phyloP scores from a whole-genome alignment of 2,329 filamentous ascomycete genomes.

The Albifimbria verrucaria region DNA sequence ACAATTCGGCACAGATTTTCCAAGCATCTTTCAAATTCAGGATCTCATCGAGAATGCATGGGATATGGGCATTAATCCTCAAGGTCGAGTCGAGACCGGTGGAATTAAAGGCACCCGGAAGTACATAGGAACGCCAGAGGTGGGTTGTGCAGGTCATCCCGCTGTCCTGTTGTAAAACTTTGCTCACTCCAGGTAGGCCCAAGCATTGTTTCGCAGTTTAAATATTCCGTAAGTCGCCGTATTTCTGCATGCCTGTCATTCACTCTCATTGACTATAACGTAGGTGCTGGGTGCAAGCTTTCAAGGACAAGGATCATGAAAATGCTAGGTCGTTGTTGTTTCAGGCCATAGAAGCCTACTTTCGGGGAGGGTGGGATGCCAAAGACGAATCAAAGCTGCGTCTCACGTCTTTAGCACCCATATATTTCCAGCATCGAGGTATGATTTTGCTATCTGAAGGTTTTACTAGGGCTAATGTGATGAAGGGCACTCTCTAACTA shows the following conservation, averaged over 20 bases:
- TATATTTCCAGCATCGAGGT: constrained; percentile 87
- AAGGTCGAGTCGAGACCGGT: constrained; percentile 76
- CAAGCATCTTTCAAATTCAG: constrained; percentile 78
- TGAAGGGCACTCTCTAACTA: constrained; percentile 80
- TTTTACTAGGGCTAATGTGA: too few species aligned
- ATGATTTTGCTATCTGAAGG: constrained; percentile 18
- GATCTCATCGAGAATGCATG: constrained; percentile 84
- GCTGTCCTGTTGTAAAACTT: neutral
- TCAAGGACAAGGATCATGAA: constrained; percentile 46
- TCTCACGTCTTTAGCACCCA: constrained; percentile 70
- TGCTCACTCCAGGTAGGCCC: constrained; percentile 51
- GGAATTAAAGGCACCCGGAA: constrained; percentile 86
- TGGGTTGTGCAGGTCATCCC: constrained; percentile 28
- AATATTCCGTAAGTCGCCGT: constrained; percentile 55
- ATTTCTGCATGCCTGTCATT: neutral
- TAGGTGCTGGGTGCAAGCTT: constrained; percentile 61
- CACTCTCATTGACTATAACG: neutral
- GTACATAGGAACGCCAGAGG: constrained; percentile 92
- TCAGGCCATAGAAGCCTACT: constrained; percentile 70
- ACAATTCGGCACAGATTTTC: constrained; percentile 59
- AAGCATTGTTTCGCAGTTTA: constrained; percentile 71
- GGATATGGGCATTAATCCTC: constrained; percentile 77
- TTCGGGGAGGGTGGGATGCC: constrained; percentile 46
- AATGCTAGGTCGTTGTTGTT: constrained; percentile 55
- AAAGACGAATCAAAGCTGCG: constrained; percentile 58